Evolutionary conservation across 805 yeast species (phyloP).

Genomic region (Cyberlindnera japonica): DNA sequence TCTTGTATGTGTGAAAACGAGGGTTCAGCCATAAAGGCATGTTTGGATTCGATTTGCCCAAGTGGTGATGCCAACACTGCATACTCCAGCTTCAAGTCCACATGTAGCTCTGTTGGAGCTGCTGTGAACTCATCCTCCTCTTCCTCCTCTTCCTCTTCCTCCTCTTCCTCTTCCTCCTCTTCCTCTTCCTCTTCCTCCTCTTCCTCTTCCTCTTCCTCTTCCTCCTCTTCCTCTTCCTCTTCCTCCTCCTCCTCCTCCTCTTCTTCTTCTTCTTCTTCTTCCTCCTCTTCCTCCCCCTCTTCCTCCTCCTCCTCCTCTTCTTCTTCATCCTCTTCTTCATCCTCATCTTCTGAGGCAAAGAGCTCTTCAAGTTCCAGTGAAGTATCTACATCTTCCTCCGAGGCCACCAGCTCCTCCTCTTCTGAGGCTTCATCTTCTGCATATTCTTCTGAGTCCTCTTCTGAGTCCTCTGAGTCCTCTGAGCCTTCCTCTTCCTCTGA

Average conservation of each 20-base stretch:
- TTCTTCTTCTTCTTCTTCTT: constrained; percentile 14
- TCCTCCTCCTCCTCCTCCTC: constrained; percentile 8
- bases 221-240: constrained; percentile 11
- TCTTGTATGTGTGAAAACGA: constrained; percentile 65
- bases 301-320: constrained; percentile 19
- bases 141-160: constrained; percentile 7
- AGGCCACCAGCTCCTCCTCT: constrained; percentile 6
- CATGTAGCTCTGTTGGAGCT: constrained; percentile 49
- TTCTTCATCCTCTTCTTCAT: constrained; percentile 17
- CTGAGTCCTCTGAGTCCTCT: not conserved
- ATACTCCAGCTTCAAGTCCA: constrained; percentile 47
- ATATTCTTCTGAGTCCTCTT: constrained; percentile 5
- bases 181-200: constrained; percentile 6
- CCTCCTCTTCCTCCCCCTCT: constrained; percentile 23
- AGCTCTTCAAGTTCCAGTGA: constrained; percentile 1
- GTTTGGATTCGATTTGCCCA: constrained; percentile 72
- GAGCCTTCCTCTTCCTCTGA: constrained; percentile 6
- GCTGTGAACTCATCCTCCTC: constrained; percentile 1
- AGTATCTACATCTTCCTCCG: constrained; percentile 17
- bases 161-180: constrained; percentile 21
- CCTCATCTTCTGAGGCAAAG: constrained; percentile 16
- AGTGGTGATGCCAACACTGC: constrained; percentile 57
- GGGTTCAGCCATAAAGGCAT: constrained; percentile 48
- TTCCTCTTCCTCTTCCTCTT: constrained; percentile 5
- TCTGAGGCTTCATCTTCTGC: no score